Evolutionary conservation across 345 rosid genomes (phyloP), one percentile per base, ranked within the genome.

Genomic region (Linum tenue): DNA sequence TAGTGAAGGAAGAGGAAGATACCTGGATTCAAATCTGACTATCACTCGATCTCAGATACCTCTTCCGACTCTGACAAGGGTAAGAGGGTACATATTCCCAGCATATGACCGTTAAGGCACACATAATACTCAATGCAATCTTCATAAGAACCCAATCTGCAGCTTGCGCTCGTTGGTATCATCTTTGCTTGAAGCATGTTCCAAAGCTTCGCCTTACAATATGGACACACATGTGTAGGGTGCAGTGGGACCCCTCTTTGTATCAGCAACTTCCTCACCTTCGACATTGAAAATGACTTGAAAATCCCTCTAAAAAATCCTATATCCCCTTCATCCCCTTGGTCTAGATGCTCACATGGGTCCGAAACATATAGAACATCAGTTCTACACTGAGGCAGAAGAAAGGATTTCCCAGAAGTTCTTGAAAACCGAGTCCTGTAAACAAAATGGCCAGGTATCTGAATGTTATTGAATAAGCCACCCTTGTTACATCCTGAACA

Each of bases 281-380:
- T 88, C 0, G 99, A 86, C 73, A 72, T 68, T 0, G 89, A 68
- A 69, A 94, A 90, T 2, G 99, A 88, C 70, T 94, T 94, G 70
- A 94, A 88, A 74, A 94, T 73, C 67, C 99, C 99, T 14, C 97
- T 91, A 68, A 94, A 94, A 76, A 94, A 94, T 35, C 97, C 99
- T 39, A 94, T 69, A 64, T 94, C 97, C 4, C 99, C 99, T 55
- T 88, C 97, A 64, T 94, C 97, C 62, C 99, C 96, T 79, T 88
- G 89, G 78, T 94, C 96, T 42, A 88, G 79, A 81, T 94, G 99
- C 66, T 94, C 99, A 57, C 99, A 94, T 61, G 99, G 99, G 76
- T 94, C 99, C 58, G 99, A 94, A 3, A 94, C 97, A 60, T 94
- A 90, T 31, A 94, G 74, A 75, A 94, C 76, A 68, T 94, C 99